phyloP scores from a whole-genome alignment of 495 filamentous ascomycete species.

The Xylaria curta region DNA sequence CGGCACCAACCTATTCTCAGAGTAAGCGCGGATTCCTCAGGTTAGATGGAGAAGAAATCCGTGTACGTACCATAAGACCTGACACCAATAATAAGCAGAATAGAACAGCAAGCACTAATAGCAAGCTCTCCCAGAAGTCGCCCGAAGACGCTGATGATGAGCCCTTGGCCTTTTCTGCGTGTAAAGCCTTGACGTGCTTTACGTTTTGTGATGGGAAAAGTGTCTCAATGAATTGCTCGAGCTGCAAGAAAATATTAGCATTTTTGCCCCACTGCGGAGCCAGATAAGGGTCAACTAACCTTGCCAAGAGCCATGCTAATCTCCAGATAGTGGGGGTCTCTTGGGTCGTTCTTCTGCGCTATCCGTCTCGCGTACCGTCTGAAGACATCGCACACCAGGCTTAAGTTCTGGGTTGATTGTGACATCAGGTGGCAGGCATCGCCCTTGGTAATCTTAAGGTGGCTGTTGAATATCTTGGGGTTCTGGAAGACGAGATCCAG shows the following conservation, averaged over 20 bases:
- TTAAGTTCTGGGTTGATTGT: constrained; percentile 88
- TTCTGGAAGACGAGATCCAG: constrained; percentile 92
- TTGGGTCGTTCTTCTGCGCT: constrained; percentile 91
- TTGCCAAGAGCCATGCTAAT: constrained; percentile 91
- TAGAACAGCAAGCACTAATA: constrained; percentile 44
- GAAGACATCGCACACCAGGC: constrained; percentile 79
- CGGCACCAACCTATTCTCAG: constrained; percentile 63
- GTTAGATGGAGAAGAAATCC: background rate
- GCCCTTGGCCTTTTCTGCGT: constrained; percentile 37
- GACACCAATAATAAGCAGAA: constrained; percentile 46
- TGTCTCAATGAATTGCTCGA: constrained; percentile 95
- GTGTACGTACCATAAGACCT: constrained; percentile 51
- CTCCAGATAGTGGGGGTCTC: constrained; percentile 90
- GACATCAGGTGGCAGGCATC: constrained; percentile 91
- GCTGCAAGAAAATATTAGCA: constrained; percentile 55
- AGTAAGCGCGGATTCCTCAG: constrained; percentile 21
- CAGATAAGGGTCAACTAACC: constrained; percentile 57
- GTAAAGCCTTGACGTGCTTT: constrained; percentile 47
- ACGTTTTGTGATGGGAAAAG: constrained; percentile 79
- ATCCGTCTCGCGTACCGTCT: constrained; percentile 77
- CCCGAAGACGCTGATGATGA: constrained; percentile 34
- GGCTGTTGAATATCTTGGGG: constrained; percentile 80
- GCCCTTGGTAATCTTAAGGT: constrained; percentile 97
- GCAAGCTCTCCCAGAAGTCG: constrained; percentile 44
- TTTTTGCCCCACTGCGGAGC: background rate